Evolutionary conservation across 108 stramenopile species (phyloP), one percentile per base, ranked within the genome.

Genomic region (Nannochloropsis gaditana): DNA sequence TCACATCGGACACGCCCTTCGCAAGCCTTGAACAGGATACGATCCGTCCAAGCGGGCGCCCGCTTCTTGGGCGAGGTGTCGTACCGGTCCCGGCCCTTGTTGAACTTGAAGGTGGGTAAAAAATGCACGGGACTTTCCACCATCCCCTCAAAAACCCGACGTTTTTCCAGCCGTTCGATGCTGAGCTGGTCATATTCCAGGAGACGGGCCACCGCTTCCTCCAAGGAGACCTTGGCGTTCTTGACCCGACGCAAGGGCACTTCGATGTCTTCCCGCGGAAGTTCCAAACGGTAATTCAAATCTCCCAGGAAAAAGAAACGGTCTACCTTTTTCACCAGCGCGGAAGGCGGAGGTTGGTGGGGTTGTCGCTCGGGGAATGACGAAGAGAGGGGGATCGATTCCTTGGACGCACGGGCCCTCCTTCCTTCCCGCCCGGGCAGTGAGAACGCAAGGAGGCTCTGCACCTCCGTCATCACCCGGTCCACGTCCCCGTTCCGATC

Each of bases 161-260:
- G 85, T 73, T 73, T 73, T 47, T 80, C 85, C 80, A 73, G 80
- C 89, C 92, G 90, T 43, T 89, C 88, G 82, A 88, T 84, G 15
- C 84, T 90, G 17, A 95, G 88, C 83, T 95, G 93, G 80, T 94
- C 94, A 80, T 92, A 91, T 80, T 86, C 84, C 21, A 92, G 80
- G 50, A 93, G 47, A n/a, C 59, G 59, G n/a, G 59, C 15, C 15
- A 73, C 59, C 19, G 59, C 59, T 0, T 73, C 59, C n/a, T 73
- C 19, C 19, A 73, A 15, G 19, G 59, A n/a, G 15, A 73, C n/a
- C 41, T 89, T 89, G 79, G 86, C 87, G 82, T 93, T 90, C 90
- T 88, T 90, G 10, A 42, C 21, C 2, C 80, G 41, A 31, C 80
- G 85, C 17, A 93, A 81, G 85, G 91, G 87, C 0, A 82, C 90